phyloP scores from a whole-genome alignment of 2,329 filamentous ascomycete genomes.

The Colletotrichum navitas region DNA sequence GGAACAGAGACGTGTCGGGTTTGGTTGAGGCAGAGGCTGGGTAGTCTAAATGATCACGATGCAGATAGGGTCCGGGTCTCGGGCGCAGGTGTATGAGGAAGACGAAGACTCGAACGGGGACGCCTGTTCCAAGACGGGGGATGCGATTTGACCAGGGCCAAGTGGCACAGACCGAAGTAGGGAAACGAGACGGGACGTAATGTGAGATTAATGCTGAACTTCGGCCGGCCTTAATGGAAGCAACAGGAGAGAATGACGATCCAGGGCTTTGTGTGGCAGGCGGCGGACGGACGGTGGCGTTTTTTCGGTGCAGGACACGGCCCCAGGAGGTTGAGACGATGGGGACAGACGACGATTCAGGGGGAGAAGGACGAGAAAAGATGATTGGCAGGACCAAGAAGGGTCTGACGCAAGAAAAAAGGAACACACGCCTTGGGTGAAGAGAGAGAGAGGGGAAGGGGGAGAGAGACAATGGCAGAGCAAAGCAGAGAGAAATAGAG shows the following conservation, averaged over 20 bases:
- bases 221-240: slow-evolving; percentile 19
- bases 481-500: background rate
- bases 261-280: slow-evolving; percentile 20
- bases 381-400: slow-evolving; percentile 40
- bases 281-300: slow-evolving; percentile 36
- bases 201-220: slow-evolving; percentile 35
- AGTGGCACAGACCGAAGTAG: slow-evolving; percentile 39
- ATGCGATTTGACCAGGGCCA: slow-evolving; percentile 26
- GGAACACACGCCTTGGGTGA: slow-evolving; percentile 5
- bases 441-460: background rate
- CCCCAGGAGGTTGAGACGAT: slow-evolving; percentile 38
- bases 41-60: slow-evolving; percentile 27
- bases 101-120: slow-evolving; percentile 1
- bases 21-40: background rate
- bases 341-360: slow-evolving; percentile 25
- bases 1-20: background rate
- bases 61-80: slow-evolving; percentile 3
- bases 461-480: background rate
- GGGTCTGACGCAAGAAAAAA: slow-evolving; percentile 35
- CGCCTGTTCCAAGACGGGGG: slow-evolving; percentile 4
- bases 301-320: slow-evolving; percentile 40
- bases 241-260: slow-evolving; percentile 5
- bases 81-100: background rate
- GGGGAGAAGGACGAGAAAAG: slow-evolving; percentile 33
- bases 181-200: slow-evolving; percentile 36